phyloP scores from a whole-genome alignment of 2,329 filamentous ascomycete genomes.

The Aspergillus novoparasiticus region DNA sequence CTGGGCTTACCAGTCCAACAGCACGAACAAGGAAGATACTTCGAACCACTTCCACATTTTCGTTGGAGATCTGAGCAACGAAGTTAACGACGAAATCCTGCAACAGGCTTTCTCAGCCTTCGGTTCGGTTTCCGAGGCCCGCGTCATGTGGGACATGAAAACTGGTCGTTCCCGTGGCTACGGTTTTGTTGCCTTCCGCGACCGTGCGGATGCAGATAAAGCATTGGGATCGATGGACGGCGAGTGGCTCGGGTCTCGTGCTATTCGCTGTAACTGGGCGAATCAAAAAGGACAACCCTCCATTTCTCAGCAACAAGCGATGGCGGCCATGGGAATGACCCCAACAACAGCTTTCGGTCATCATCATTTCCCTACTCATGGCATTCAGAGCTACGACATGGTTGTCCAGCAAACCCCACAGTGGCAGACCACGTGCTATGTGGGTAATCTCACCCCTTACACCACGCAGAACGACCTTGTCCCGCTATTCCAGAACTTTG shows the following conservation, averaged over 20 bases:
- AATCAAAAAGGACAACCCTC: constrained; percentile 99
- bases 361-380: constrained; percentile 96
- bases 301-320: constrained; percentile 94
- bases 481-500: constrained; percentile 98
- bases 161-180: constrained; percentile 96
- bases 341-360: constrained; percentile 95
- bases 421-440: constrained; percentile 98
- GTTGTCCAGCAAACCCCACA: constrained; percentile 90
- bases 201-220: constrained; percentile 91
- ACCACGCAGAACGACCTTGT: constrained; percentile 95
- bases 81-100: constrained; percentile 96
- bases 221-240: constrained; percentile 97
- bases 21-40: constrained; percentile 90
- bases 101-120: constrained; percentile 94
- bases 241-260: constrained; percentile 96
- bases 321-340: constrained; percentile 97
- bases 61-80: constrained; percentile 94
- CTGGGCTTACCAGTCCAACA: constrained; percentile 99
- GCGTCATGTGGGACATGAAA: constrained; percentile 99
- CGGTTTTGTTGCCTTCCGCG: constrained; percentile 95
- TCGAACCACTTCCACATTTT: constrained; percentile 99
- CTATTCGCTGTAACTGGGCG: constrained; percentile 99
- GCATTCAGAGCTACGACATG: constrained; percentile 96
- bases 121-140: constrained; percentile 92
- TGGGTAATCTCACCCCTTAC: constrained; percentile 96